Evolutionary conservation across 768 basidiomycete genomes (phyloP).

Genomic region (Hydnomerulius pinastri): DNA sequence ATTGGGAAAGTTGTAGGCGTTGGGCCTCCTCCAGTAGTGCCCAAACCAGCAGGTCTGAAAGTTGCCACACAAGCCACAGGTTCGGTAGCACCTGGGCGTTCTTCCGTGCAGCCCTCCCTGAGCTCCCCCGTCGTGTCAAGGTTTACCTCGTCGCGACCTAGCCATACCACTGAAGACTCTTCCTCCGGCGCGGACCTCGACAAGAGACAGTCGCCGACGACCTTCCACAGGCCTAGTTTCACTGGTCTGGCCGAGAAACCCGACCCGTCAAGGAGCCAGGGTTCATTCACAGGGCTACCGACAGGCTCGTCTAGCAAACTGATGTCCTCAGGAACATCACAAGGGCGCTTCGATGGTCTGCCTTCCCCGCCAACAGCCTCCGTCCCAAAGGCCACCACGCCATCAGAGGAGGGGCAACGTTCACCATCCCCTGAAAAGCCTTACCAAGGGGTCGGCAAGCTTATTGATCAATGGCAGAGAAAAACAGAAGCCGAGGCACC

Average conservation of each 20-base stretch:
- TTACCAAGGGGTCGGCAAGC: conserved; percentile 79
- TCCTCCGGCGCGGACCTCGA: conserved; percentile 15
- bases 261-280: conserved; percentile 15
- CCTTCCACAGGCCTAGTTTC: conserved; percentile 11
- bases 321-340: conserved; percentile 13
- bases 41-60: conserved; percentile 34
- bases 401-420: conserved; percentile 34
- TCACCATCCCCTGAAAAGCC: conserved; percentile 75
- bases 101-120: conserved; percentile 14
- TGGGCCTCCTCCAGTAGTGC: conserved; percentile 29
- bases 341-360: conserved; percentile 27
- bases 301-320: conserved; percentile 21
- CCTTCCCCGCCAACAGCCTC: conserved; percentile 11
- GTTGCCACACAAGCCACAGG: conserved; percentile 11
- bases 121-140: conserved; percentile 27
- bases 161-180: conserved; percentile 10
- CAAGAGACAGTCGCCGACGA: conserved; percentile 18
- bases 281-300: conserved; percentile 24
- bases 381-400: conserved; percentile 9
- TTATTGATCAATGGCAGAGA: conserved; percentile 88
- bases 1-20: conserved; percentile 42
- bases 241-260: conserved; percentile 21
- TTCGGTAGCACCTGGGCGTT: conserved; percentile 20
- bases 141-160: conserved; percentile 23
- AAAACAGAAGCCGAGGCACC: conserved; percentile 61